Evolutionary conservation across 768 basidiomycete genomes (phyloP).

Genomic region (Mycena rebaudengoi): DNA sequence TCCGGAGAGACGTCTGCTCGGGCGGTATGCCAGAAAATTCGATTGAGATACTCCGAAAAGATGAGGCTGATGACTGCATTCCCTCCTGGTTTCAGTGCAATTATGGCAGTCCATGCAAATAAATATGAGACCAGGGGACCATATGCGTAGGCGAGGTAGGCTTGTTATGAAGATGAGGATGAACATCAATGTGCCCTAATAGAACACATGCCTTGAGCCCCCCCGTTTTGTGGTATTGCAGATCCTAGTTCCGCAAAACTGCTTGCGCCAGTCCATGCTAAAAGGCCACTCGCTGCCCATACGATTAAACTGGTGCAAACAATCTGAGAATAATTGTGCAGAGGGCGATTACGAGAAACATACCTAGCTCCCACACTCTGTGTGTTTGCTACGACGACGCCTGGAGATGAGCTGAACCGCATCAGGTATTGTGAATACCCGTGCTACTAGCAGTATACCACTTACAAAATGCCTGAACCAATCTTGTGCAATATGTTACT

Average conservation of each 20-base stretch:
- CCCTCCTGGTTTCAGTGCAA: conserved; percentile 83
- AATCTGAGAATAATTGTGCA: background rate
- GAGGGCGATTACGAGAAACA: background rate
- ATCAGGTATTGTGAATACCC: conserved; percentile 13
- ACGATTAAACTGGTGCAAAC: conserved; percentile 67
- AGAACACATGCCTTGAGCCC: conserved; percentile 53
- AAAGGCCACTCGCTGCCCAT: conserved; percentile 83
- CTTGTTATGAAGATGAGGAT: conserved; percentile 25
- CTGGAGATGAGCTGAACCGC: conserved; percentile 81
- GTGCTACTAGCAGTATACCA: background rate
- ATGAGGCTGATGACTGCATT: conserved; percentile 90
- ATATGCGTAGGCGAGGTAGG: conserved; percentile 91
- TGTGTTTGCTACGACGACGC: conserved; percentile 89
- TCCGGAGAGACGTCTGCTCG: conserved; percentile 76
- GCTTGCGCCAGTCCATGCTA: conserved; percentile 96
- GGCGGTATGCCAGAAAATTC: conserved; percentile 84
- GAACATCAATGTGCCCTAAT: background rate
- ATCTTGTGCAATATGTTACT: conserved; percentile 69
- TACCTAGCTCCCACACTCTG: conserved; percentile 81
- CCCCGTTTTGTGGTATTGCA: conserved; percentile 82
- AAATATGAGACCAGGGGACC: conserved; percentile 89
- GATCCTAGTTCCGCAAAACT: conserved; percentile 93
- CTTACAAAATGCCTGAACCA: conserved; percentile 94
- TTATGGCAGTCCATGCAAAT: conserved; percentile 95
- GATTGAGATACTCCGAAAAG: conserved; percentile 91